A percentile compares a stretch with the other conserved stretches of the same genome.
phyloP scores from a whole-genome alignment of 2,329 filamentous ascomycete species.

The Pseudogymnoascus sp. region DNA sequence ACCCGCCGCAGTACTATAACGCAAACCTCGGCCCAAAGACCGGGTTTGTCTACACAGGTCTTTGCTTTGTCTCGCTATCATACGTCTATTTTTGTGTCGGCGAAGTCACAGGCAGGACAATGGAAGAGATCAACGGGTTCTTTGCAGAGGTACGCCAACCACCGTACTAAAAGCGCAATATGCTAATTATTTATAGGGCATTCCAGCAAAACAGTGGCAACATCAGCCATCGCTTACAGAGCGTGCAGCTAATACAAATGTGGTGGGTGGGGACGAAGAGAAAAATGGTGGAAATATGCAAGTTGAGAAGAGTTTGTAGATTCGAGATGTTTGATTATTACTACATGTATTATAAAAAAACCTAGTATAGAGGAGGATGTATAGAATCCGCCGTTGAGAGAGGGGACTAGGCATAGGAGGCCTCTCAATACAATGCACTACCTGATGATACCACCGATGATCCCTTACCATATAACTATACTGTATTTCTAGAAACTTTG shows the following conservation, averaged over 20 bases:
- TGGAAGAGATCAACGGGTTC: conserved; percentile 30
- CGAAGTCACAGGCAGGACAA: conserved; percentile 31
- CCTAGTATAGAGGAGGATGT: too few species aligned
- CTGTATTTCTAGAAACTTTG: too few species aligned
- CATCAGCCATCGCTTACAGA: not conserved
- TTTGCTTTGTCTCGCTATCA: conserved; percentile 27
- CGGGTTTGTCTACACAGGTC: conserved; percentile 31
- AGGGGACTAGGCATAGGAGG: too few species aligned
- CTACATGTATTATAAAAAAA: too few species aligned
- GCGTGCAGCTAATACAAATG: not conserved
- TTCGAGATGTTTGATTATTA: too few species aligned
- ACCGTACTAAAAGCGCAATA: not conserved
- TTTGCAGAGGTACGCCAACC: conserved; percentile 25
- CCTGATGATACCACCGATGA: too few species aligned
- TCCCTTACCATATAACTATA: too few species aligned
- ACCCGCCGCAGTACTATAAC: conserved; percentile 27
- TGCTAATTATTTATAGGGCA: not conserved
- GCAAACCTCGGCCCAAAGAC: conserved; percentile 32
- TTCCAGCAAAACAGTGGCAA: not conserved
- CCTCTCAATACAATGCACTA: too few species aligned
- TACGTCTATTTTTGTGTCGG: conserved; percentile 34
- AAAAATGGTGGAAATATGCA: not conserved
- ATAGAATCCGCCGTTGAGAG: too few species aligned
- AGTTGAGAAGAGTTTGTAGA: not conserved
- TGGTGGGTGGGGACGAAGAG: not conserved